These are phyloP conservation scores for Thalassiosira exigua DNA, from an alignment of 352 stramenopile genomes.

Conservation along the genomic window DNA sequence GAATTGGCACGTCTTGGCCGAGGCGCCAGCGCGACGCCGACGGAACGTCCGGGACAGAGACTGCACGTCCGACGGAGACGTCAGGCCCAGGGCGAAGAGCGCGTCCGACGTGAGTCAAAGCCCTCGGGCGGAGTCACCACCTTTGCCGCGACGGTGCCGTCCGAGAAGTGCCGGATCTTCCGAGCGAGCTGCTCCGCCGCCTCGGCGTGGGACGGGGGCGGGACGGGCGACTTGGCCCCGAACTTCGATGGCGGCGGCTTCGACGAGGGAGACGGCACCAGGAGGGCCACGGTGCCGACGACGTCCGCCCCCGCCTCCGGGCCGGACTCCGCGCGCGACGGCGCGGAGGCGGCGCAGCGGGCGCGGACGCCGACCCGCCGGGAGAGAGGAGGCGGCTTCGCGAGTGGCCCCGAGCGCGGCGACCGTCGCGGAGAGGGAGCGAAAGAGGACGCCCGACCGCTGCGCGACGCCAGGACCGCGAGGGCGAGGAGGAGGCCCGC, in stretches of 20 bases:
- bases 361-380: no score
- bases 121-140: constrained; percentile 40
- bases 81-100: constrained; percentile 67
- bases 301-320: constrained; percentile 8
- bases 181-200: constrained; percentile 60
- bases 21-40: constrained; percentile 23
- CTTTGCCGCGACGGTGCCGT: constrained; percentile 54
- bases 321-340: not conserved
- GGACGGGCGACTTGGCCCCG: constrained; percentile 60
- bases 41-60: constrained; percentile 51
- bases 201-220: constrained; percentile 46
- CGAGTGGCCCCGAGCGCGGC: no score
- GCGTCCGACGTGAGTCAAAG: constrained; percentile 48
- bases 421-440: no score
- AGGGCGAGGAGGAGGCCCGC: no score
- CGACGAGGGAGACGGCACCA: constrained; percentile 41
- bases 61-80: constrained; percentile 38
- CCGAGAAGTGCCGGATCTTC: constrained; percentile 71
- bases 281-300: constrained; percentile 57
- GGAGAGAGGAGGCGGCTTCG: no score
- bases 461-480: no score
- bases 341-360: no score
- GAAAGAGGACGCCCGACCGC: no score
- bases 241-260: constrained; percentile 54
- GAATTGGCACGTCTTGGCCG: constrained; percentile 55